Evolutionary conservation across 345 rosid genomes (phyloP).

Genomic region (Populus ilicifolia): DNA sequence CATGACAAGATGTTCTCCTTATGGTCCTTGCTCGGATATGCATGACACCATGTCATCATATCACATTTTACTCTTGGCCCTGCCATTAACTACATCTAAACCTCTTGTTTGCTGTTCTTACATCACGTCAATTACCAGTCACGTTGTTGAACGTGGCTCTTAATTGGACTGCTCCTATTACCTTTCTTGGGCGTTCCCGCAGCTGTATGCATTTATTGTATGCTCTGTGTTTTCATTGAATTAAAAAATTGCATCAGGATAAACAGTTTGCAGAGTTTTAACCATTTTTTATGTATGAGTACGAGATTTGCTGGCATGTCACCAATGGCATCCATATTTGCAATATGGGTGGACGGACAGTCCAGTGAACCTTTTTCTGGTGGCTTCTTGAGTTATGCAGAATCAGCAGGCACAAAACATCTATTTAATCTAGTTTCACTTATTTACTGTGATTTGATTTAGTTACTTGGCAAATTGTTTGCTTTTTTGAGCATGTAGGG

Average conservation of each 20-base stretch:
- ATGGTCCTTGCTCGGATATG: not conserved
- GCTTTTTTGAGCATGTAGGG: slow-evolving; percentile 39
- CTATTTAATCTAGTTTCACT: not conserved
- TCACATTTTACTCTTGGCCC: not conserved
- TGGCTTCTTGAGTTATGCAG: not conserved
- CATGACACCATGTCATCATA: too few relatives aligned
- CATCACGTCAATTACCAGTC: not conserved
- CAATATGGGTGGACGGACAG: not conserved
- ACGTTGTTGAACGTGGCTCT: not conserved
- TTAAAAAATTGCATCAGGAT: not conserved
- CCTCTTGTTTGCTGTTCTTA: not conserved
- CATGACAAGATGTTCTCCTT: not conserved
- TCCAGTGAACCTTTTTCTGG: not conserved
- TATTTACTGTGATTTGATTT: not conserved
- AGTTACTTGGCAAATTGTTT: not conserved
- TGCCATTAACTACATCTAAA: not conserved
- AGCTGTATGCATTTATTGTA: not conserved
- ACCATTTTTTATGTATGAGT: not conserved
- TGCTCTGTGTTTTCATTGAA: not conserved
- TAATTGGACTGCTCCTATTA: not conserved
- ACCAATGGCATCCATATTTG: not conserved
- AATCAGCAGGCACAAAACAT: not conserved
- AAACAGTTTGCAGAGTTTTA: not conserved
- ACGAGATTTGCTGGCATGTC: not conserved
- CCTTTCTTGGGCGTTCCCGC: not conserved